phyloP scores from a whole-genome alignment of 148 eudicot species.

The Silene uniflora region DNA sequence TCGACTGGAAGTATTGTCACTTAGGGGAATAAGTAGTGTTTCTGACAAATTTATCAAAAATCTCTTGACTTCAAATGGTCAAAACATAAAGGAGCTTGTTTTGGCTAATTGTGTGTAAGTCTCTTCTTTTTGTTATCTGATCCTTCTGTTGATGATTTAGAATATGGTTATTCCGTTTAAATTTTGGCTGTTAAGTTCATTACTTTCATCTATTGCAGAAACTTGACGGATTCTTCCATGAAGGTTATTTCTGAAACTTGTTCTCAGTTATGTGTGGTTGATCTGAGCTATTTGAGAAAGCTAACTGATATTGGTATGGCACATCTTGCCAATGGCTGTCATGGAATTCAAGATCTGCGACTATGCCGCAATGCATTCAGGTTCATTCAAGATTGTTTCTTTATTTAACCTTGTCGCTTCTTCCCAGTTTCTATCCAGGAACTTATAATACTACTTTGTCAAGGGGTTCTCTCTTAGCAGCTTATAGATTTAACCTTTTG shows the following conservation, averaged over 20 bases:
- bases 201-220: conserved; percentile 48
- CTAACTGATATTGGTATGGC: conserved; percentile 68
- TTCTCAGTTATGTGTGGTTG: conserved; percentile 51
- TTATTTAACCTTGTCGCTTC: background rate
- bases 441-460: background rate
- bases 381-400: conserved; percentile 30
- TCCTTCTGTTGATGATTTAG: background rate
- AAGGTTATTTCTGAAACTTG: conserved; percentile 62
- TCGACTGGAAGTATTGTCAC: conserved; percentile 60
- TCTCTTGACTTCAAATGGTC: conserved; percentile 47
- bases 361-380: conserved; percentile 71
- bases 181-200: background rate
- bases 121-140: background rate
- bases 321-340: conserved; percentile 78
- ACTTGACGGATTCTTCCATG: conserved; percentile 63
- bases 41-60: conserved; percentile 54
- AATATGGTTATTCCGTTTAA: background rate
- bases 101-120: conserved; percentile 72
- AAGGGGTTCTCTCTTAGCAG: background rate
- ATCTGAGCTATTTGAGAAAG: conserved; percentile 51
- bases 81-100: conserved; percentile 62
- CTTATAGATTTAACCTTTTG: background rate
- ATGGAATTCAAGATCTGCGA: conserved; percentile 40
- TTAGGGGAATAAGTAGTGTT: conserved; percentile 58
- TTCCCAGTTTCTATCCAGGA: background rate